phyloP scores from a whole-genome alignment of 495 filamentous ascomycete species.

The Aspergillus affinis region DNA sequence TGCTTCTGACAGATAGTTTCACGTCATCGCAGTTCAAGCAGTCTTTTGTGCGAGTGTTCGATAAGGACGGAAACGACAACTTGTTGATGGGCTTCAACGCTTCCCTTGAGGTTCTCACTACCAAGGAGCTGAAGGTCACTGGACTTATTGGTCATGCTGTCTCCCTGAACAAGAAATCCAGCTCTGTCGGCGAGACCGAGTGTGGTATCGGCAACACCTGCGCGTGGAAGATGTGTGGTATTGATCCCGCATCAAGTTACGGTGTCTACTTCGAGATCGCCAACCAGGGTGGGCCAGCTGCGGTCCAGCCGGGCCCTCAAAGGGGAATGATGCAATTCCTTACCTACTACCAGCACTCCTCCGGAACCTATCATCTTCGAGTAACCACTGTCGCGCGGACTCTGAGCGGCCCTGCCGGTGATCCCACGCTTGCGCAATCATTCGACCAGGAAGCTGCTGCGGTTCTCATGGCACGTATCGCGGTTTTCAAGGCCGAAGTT shows the following conservation, averaged over 20 bases:
- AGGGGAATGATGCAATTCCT: slow-evolving; percentile 98
- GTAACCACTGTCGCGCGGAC: slow-evolving; percentile 93
- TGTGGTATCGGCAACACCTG: slow-evolving; percentile 99
- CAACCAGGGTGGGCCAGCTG: slow-evolving; percentile 83
- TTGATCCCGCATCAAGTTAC: slow-evolving; percentile 90
- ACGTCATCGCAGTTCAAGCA: slow-evolving; percentile 99
- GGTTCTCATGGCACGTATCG: slow-evolving; percentile 96
- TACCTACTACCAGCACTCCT: slow-evolving; percentile 98
- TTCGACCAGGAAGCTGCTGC: slow-evolving; percentile 99
- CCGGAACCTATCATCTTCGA: slow-evolving; percentile 91
- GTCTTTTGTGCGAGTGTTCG: slow-evolving; percentile 95
- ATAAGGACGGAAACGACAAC: slow-evolving; percentile 93
- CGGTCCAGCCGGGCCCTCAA: slow-evolving; percentile 81
- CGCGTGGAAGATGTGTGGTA: slow-evolving; percentile 99
- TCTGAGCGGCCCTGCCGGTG: slow-evolving; percentile 90
- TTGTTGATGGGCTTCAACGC: slow-evolving; percentile 99
- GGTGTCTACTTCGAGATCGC: slow-evolving; percentile 98
- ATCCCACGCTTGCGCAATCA: slow-evolving; percentile 95
- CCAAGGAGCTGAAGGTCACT: slow-evolving; percentile 98
- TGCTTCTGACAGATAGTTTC: slow-evolving; percentile 98
- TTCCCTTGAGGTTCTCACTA: slow-evolving; percentile 92
- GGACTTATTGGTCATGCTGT: slow-evolving; percentile 97
- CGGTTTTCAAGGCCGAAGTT: slow-evolving; percentile 98
- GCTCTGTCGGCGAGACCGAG: slow-evolving; percentile 95
- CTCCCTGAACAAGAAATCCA: slow-evolving; percentile 96